Base-by-base conservation (phyloP, 2,329 filamentous ascomycete genomes). In the Dendryphion nanum region DNA sequence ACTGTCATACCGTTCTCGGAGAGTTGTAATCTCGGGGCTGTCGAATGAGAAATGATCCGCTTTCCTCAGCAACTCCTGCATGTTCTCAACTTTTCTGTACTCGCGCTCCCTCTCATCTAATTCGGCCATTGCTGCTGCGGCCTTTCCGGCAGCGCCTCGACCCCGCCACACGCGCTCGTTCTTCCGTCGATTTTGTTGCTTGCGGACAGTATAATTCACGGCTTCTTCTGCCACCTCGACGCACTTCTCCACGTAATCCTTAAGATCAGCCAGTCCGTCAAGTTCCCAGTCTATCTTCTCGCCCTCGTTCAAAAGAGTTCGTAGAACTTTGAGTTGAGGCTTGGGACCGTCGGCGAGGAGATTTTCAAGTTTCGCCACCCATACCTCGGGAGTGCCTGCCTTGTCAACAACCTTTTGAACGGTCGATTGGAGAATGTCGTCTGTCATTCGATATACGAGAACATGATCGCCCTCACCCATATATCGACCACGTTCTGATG, bases 181-280 rank as follows among this genome's bases (percentile, higher is more conserved):
- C 69, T 97, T 97, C 45, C 91, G 88, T 47, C 93, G 86, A 60
- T 94, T 95, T 68, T 96, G 91, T 71, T 96, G 91, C 72, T 98
- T 98, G 53, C 93, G 86, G 42, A 93, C 90, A 58, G 90, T 95
- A 72, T 94, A 98, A 61, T 86, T 90, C 57, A 88, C 93, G 49
- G 93, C 93, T 70, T 97, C 91, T 57, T 97, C 93, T 47, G 96
- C 89, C 86, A 94, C 96, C 62, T 95, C 89, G 66, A 95, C 94
- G 73, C 93, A 97, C 57, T 88, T 85, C 54, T 95, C 89, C 64
- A 98, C 93, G 70, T 95, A 98, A 50, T 84, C 80, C 68, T 83
- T 86, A 53, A 98, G 77, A 53, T 87, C 80, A 54, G 85, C 78
- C 47, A 98, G 77, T 46, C 89, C 90, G 49, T 83, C 82, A 45